A percentile compares a stretch with the other conserved stretches of the same genome.
Evolutionary conservation across 306 rosid genomes (phyloP).

Genomic region (Malus fusca): DNA sequence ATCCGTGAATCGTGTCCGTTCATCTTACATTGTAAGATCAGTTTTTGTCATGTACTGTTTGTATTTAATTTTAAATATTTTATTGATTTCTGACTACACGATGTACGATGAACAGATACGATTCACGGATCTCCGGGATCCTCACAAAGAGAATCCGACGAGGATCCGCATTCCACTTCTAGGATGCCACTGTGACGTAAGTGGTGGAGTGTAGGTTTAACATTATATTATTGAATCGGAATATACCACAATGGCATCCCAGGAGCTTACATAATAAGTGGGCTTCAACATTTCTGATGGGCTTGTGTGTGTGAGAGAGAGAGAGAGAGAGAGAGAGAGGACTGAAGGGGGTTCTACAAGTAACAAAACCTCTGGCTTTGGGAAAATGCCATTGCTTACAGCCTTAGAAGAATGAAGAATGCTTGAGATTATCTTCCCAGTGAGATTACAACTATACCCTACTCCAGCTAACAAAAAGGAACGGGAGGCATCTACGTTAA

Average conservation of each 20-base stretch:
- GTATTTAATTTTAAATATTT: too few relatives aligned
- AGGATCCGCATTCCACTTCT: too few relatives aligned
- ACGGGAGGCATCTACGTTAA: neutral
- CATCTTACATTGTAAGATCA: too few relatives aligned
- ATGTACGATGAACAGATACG: too few relatives aligned
- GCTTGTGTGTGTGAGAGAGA: neutral
- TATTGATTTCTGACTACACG: too few relatives aligned
- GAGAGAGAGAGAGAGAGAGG: neutral
- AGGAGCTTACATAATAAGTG: neutral
- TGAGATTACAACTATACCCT: neutral
- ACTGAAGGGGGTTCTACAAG: neutral
- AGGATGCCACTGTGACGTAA: too few relatives aligned
- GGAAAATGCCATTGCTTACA: neutral
- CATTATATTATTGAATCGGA: accelerated
- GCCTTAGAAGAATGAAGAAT: neutral
- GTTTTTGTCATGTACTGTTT: too few relatives aligned
- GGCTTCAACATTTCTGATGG: neutral
- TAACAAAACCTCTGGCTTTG: slow-evolving; percentile 4
- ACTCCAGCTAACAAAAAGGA: neutral
- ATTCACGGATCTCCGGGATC: too few relatives aligned
- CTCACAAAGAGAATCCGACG: too few relatives aligned
- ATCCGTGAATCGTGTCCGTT: too few relatives aligned
- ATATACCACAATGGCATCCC: neutral
- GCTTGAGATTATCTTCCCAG: neutral
- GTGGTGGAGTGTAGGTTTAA: neutral